Base-by-base conservation (phyloP, 495 filamentous ascomycete species). In the Penicillium simplicissimum region DNA sequence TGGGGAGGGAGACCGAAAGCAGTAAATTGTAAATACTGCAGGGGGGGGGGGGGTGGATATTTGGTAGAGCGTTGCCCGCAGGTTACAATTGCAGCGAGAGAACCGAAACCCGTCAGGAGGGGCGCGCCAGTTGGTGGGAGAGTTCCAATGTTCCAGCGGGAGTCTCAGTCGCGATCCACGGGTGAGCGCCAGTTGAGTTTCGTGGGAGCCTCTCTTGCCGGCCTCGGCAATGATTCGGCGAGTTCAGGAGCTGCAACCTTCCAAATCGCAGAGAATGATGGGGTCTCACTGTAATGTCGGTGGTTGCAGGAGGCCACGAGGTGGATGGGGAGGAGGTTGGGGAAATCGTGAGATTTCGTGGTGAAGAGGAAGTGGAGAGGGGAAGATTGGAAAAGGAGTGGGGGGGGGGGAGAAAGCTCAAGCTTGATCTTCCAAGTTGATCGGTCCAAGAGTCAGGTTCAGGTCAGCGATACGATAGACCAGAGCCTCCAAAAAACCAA, bases 1-100 rank as follows among this genome's bases (percentile, higher is more conserved):
- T 62, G 61, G 64, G 67, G 62, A 57, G 53, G 37, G 33, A 53
- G 33, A 52, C 71, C 70, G 55, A 71, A 74, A 74, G 66, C 45
- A 74, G 76, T 66, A 76, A 76, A 64, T 73, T 71, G 74, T 76
- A 73, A 77, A 79, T 70, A 49, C 64, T 60, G 56, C 63, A 69
- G 67, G 64, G 65, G 57, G 61, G 8, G 48, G 57, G 67, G 64
- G 65, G 57, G 61, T 15, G 48, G 57, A 60, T 61, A 59, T 62
- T 62, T 61, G 49, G 58, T 23, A 55, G 61, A 61, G 59, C 37
- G 68, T 56, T 34, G 31, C 25, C 23, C 19, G 19, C 43, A 33
- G 25, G n/a, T 47, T 58, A 19, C 31, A 35, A 31, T 35, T 35
- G 51, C 42, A 21, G 42, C 7, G 1, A 9, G n/a, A 42, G n/a